These are phyloP conservation scores for Trametes coccinea DNA, from an alignment of 768 basidiomycete genomes.

Conservation along the genomic window DNA sequence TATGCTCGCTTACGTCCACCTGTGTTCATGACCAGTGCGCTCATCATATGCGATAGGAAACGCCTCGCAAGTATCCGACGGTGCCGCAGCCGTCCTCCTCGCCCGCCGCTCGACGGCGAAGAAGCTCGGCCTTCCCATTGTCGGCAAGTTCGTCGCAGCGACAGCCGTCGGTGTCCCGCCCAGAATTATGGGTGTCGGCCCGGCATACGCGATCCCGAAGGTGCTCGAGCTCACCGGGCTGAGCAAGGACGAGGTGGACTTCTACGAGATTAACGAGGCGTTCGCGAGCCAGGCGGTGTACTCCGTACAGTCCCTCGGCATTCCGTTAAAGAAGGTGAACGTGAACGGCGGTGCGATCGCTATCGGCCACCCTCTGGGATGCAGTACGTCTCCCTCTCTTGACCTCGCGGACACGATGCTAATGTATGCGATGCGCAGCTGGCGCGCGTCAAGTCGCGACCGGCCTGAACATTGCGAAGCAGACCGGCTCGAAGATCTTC, in stretches of 20 bases:
- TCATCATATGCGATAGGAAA: conserved; percentile 48
- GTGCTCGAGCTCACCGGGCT: conserved; percentile 69
- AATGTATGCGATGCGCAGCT: conserved; percentile 39
- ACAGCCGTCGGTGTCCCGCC: conserved; percentile 79
- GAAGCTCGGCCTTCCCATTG: conserved; percentile 79
- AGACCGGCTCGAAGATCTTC: conserved; percentile 74
- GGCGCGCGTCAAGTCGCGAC: conserved; percentile 89
- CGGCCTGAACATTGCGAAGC: conserved; percentile 77
- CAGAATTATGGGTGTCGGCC: conserved; percentile 89
- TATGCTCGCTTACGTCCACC: conserved; percentile 22
- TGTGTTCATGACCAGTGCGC: background rate
- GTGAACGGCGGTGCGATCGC: conserved; percentile 87
- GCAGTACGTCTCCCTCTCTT: conserved; percentile 53
- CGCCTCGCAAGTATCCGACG: conserved; percentile 89
- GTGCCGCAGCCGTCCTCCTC: conserved; percentile 87
- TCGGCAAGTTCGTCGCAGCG: conserved; percentile 82
- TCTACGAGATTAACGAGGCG: conserved; percentile 92
- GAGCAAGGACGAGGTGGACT: conserved; percentile 72
- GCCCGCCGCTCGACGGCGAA: conserved; percentile 78
- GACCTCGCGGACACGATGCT: background rate
- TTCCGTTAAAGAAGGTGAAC: conserved; percentile 82
- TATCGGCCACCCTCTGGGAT: conserved; percentile 85
- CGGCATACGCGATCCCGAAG: conserved; percentile 83
- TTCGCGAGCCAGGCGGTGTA: conserved; percentile 85
- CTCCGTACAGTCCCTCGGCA: conserved; percentile 64